These are phyloP conservation scores for Lecanicillium sp. DNA, from an alignment of 2,329 filamentous ascomycete genomes.

Conservation along the genomic window DNA sequence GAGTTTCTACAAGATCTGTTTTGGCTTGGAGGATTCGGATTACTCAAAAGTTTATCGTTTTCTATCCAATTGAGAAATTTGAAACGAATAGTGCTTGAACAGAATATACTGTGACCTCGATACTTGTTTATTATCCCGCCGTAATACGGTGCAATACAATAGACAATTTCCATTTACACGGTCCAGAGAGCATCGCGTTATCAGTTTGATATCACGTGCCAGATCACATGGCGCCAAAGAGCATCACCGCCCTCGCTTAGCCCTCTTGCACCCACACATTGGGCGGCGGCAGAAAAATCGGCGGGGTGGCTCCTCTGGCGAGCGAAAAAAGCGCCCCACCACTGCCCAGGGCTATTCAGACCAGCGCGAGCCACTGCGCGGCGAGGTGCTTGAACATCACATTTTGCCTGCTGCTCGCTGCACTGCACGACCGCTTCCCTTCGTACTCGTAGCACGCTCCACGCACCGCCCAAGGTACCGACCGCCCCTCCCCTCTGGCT, in stretches of 20 bases:
- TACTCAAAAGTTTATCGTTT: too few species aligned
- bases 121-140: too few species aligned
- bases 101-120: too few species aligned
- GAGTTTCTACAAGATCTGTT: too few species aligned
- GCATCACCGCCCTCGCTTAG: slow-evolving; percentile 33
- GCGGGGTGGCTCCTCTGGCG: slow-evolving; percentile 21
- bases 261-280: slow-evolving; percentile 25
- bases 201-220: slow-evolving; percentile 12
- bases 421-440: too few species aligned
- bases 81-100: too few species aligned
- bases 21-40: too few species aligned
- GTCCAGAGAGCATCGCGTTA: neutral
- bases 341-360: too few species aligned
- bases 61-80: too few species aligned
- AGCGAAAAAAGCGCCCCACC: too few species aligned
- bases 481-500: slow-evolving; percentile 1
- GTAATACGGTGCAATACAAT: too few species aligned
- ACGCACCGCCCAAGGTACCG: slow-evolving; percentile 6
- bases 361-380: neutral
- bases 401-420: slow-evolving; percentile 4
- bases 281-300: slow-evolving; percentile 28
- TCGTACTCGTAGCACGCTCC: slow-evolving; percentile 2
- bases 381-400: slow-evolving; percentile 7
- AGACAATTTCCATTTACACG: neutral
- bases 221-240: slow-evolving; percentile 15